Evolutionary conservation across 441 rosid species (phyloP), one percentile per base, ranked within the genome.

Genomic region (Heliophila coronopifolia): DNA sequence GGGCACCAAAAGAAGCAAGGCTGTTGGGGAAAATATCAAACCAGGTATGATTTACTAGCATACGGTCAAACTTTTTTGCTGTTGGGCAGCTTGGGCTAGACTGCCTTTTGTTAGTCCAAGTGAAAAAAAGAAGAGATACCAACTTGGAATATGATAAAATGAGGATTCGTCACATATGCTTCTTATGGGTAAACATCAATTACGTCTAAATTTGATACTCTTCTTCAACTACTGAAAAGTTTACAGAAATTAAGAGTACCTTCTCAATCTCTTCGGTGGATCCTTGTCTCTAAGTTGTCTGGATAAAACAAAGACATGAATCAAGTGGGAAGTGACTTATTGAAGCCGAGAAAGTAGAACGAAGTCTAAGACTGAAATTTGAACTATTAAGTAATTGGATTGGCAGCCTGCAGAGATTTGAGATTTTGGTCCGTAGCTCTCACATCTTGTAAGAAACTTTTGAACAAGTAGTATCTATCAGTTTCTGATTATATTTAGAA

Each of bases 351-450:
- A 13, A 23, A 25, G 18, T 8, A 4, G 11, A 12, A 9, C 18
- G 20, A 28, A 13, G 30, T 34, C 3, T 9, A 3, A 31, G 52
- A 15, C 4, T 9, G 13, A 34, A 56, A 25, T 1, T 14, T 32
- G 18, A 59, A 31, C 15, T 50, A n/a, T 12, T 20, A 23, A 49
- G 56, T 15, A 6, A 4, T 59, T 23, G 43, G 65, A 59, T 59
- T n/a, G n/a, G n/a, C n/a, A n/a, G n/a, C n/a, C 65, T 59, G n/a
- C 44, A 11, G 3, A 23, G 51, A 33, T 13, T 42, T 54, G n/a
- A n/a, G n/a, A n/a, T n/a, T n/a, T n/a, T n/a, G n/a, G n/a, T n/a
- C n/a, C n/a, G n/a, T n/a, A n/a, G n/a, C n/a, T n/a, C n/a, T n/a
- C n/a, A n/a, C n/a, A n/a, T n/a, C n/a, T n/a, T n/a, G n/a, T n/a